A percentile compares a stretch with the other conserved stretches of the same genome.
These are phyloP conservation scores for Dionaea muscipula DNA, from an alignment of 179 eudicot genomes.

Conservation along the genomic window DNA sequence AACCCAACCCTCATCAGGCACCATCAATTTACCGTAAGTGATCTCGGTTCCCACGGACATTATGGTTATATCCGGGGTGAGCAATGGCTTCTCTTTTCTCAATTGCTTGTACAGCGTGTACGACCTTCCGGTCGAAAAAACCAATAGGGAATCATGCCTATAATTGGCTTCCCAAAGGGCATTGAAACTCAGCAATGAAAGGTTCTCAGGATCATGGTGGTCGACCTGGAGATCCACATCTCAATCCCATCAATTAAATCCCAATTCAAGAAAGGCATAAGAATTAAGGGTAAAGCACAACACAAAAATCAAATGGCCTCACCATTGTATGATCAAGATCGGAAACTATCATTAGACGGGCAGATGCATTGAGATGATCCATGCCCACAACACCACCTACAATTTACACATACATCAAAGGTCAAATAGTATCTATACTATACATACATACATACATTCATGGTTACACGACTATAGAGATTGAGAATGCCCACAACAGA, in stretches of 20 bases:
- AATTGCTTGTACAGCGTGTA: constrained; percentile 76
- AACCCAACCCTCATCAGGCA: constrained; percentile 88
- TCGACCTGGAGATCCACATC: constrained; percentile 49
- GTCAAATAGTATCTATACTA: too few species aligned
- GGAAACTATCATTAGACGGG: constrained; percentile 89
- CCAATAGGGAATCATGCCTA: constrained; percentile 76
- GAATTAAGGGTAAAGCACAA: too few species aligned
- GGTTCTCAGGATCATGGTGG: constrained; percentile 82
- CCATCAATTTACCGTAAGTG: constrained; percentile 82
- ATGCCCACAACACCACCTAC: constrained; percentile 19
- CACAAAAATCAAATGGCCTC: constrained; percentile 4
- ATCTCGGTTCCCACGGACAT: constrained; percentile 99
- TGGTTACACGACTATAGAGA: too few species aligned
- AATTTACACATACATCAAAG: neutral
- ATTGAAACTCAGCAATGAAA: constrained; percentile 79
- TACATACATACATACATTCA: too few species aligned
- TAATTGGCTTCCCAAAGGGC: constrained; percentile 89
- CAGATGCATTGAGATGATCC: constrained; percentile 57
- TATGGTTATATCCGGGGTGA: constrained; percentile 90
- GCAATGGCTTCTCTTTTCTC: constrained; percentile 88
- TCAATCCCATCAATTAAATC: neutral
- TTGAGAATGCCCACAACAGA: too few species aligned
- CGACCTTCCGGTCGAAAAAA: constrained; percentile 93
- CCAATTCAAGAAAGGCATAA: too few species aligned
- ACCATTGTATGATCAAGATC: constrained; percentile 99